Conservation (phyloP, 164 flowering plant species). For the Vitis rotundifolia region DNA sequence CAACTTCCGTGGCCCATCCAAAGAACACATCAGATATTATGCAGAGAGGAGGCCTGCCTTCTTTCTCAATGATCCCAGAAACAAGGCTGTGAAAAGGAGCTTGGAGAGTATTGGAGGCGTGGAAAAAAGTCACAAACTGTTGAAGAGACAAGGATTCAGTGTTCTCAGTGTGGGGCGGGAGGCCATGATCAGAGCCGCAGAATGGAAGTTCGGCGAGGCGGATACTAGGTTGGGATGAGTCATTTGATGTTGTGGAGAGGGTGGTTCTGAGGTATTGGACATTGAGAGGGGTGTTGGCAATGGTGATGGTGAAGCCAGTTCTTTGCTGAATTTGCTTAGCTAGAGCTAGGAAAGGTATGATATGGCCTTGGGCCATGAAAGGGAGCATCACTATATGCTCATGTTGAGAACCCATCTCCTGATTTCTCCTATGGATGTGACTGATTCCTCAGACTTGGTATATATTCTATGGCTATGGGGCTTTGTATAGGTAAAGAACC, state of each 20-base stretch:
- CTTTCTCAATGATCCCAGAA: conserved; percentile 1
- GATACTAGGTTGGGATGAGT: neutral
- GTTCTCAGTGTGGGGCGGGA: conserved; percentile 40
- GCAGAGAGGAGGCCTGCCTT: conserved; percentile 31
- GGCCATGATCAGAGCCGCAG: conserved; percentile 20
- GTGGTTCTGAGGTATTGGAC: conserved; percentile 11
- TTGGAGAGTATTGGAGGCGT: conserved; percentile 22
- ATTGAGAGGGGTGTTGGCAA: conserved; percentile 25
- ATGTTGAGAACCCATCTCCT: too few species aligned
- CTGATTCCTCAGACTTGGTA: too few species aligned
- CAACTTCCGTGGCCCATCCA: conserved; percentile 36
- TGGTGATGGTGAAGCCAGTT: conserved; percentile 21
- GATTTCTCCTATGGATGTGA: too few species aligned
- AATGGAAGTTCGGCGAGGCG: conserved; percentile 27
- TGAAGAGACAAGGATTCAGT: conserved; percentile 27
- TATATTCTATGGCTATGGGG: too few species aligned
- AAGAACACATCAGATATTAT: conserved; percentile 34
- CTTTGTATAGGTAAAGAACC: too few species aligned
- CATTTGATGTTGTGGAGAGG: neutral
- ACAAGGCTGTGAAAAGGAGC: conserved; percentile 13
- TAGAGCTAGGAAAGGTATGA: conserved; percentile 19
- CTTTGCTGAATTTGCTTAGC: conserved; percentile 14
- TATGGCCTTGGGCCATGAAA: conserved; percentile 18
- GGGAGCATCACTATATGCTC: conserved; percentile 15
- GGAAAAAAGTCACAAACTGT: conserved; percentile 12